Evolutionary conservation across 257 asterid genomes (phyloP).

Genomic region (Solanum chmielewskii): DNA sequence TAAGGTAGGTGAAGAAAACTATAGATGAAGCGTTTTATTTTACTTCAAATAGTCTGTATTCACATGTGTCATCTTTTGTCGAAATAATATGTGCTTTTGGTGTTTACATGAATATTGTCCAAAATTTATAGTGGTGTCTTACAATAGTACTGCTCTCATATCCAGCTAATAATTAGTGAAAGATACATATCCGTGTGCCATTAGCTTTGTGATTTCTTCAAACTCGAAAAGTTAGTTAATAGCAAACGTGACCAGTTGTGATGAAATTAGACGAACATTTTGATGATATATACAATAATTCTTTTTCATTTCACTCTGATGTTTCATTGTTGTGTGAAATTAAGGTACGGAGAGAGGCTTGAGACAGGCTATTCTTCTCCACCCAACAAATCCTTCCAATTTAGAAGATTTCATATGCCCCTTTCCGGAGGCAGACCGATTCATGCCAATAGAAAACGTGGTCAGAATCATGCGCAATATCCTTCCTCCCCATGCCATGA

Average conservation of each 20-base stretch:
- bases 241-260: background rate
- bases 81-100: background rate
- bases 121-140: background rate
- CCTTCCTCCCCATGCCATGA: slow-evolving; percentile 81
- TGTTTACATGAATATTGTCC: background rate
- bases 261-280: background rate
- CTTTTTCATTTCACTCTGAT: background rate
- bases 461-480: slow-evolving; percentile 81
- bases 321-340: background rate
- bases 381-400: background rate
- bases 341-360: slow-evolving; percentile 21
- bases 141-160: background rate
- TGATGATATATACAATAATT: background rate
- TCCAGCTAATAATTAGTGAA: background rate
- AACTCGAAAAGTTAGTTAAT: background rate
- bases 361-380: slow-evolving; percentile 27
- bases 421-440: slow-evolving; percentile 83
- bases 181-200: background rate
- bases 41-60: background rate
- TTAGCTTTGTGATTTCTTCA: background rate
- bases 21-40: background rate
- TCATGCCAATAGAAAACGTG: slow-evolving; percentile 92
- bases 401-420: slow-evolving; percentile 34
- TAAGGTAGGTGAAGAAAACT: background rate
- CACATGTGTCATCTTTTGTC: background rate